These are phyloP conservation scores for Tricholoma sp. DNA, from an alignment of 768 basidiomycete genomes.

Conservation along the genomic window DNA sequence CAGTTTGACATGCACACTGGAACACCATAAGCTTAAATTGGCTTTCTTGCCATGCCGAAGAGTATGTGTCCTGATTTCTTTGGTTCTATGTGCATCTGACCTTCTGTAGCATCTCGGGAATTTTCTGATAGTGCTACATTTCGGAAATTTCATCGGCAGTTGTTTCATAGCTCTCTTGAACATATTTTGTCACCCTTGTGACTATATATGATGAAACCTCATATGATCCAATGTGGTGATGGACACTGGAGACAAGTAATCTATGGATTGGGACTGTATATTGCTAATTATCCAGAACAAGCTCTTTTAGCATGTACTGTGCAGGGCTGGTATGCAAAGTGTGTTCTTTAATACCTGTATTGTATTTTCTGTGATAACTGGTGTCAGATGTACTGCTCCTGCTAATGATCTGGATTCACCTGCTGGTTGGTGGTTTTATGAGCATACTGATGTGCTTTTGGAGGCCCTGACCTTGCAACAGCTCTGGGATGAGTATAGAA, in stretches of 20 bases:
- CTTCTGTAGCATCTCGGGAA: conserved; percentile 8
- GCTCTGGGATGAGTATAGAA: too few species aligned
- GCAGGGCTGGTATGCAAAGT: too few species aligned
- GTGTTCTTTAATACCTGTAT: too few species aligned
- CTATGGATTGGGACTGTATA: conserved; percentile 28
- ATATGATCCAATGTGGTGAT: conserved; percentile 21
- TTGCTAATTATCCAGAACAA: conserved; percentile 34
- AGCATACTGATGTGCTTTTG: too few species aligned
- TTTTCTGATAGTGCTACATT: conserved; percentile 13
- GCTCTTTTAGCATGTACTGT: too few species aligned
- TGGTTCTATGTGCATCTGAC: not conserved
- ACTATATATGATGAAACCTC: conserved; percentile 21
- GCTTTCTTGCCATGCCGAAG: conserved; percentile 8
- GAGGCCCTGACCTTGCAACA: too few species aligned
- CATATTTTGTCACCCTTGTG: conserved; percentile 16
- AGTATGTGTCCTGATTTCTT: conserved; percentile 2
- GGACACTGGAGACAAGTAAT: conserved; percentile 21
- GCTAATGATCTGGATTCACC: too few species aligned
- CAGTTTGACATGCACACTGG: not conserved
- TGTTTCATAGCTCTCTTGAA: conserved; percentile 24
- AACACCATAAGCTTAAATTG: conserved; percentile 1
- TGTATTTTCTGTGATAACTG: too few species aligned
- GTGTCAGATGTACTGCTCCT: too few species aligned
- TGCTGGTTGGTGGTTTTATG: too few species aligned
- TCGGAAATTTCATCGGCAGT: conserved; percentile 21